phyloP scores from a whole-genome alignment of 202 grass and related monocot species.

The Setaria viridis region DNA sequence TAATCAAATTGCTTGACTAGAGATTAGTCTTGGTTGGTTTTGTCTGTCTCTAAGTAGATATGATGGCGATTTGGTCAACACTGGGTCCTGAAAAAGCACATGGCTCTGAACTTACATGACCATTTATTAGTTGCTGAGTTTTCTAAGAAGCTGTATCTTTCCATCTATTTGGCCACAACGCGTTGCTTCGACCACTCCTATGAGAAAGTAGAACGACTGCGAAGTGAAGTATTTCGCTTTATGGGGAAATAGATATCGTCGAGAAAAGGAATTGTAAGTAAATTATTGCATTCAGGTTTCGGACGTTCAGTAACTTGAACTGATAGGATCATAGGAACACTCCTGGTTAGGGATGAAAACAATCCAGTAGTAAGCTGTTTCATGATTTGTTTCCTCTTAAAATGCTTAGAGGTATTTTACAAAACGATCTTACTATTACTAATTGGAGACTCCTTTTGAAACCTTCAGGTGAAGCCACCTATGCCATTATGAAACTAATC shows the following conservation, averaged over 20 bases:
- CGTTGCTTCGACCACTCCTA: constrained; percentile 7
- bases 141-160: not conserved
- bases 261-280: not conserved
- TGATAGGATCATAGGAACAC: too few species aligned
- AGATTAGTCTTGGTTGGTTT: not conserved
- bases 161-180: not conserved
- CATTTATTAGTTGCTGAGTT: not conserved
- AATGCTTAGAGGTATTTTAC: not conserved
- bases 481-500: too few species aligned
- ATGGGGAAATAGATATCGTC: not conserved
- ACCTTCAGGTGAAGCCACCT: too few species aligned
- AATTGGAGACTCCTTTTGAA: too few species aligned
- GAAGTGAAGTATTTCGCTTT: not conserved
- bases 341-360: too few species aligned
- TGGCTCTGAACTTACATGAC: not conserved
- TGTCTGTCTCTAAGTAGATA: not conserved
- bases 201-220: not conserved
- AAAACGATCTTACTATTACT: too few species aligned
- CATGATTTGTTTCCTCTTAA: not conserved
- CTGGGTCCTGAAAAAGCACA: constrained; percentile 22
- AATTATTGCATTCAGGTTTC: not conserved
- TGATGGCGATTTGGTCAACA: not conserved
- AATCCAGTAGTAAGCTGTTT: not conserved
- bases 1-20: constrained; percentile 29
- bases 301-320: not conserved